Evolutionary conservation across 2,329 filamentous ascomycete species (phyloP), one percentile per base, ranked within the genome.

Genomic region (Myriosclerotinia scirpicola): DNA sequence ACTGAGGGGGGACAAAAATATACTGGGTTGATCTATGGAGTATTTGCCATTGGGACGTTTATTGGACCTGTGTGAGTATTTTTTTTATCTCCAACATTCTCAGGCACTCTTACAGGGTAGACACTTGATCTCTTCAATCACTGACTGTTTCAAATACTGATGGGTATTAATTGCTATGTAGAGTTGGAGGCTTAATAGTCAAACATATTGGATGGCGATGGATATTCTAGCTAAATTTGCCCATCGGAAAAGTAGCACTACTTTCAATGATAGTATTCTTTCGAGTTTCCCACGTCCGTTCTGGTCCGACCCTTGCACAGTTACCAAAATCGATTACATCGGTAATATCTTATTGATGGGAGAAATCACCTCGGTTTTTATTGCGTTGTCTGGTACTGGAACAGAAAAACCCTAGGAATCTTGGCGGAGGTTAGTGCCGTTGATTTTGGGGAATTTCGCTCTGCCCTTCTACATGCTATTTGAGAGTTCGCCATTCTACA

Each of bases 321-420:
- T 14, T 52, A 52, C 9, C 12, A 52, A 52, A 42, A 11, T 90
- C 26, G 88, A 91, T 74, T 90, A 83, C 80, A 62, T 84, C 22
- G 89, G 89, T 2, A 82, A 83, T 6, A 68, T 82, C 0, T 73
- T 91, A 5, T 89, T 90, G 73, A 79, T 88, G 26, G 81, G 78
- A 9, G 83, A 83, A 83, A 30, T 66, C 69, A 85, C 84, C 0
- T 81, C 81, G 44, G 83, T 89, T 71, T 76, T 89, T 42, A 84
- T 88, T 55, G 83, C 85, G 0, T 75, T 89, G 4, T 85, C 85
- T 1, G 86, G 84, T 79, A 65, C 59, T n/a, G 67, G 69, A 20
- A 64, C 58, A 5, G n/a, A 42, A 11, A 30, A 38, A 5, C 36
- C 65, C 15, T 70, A 67, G 67, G 52, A 30, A 9, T 64, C 62